Base-by-base conservation (phyloP, 129 eudicot genomes). In the Calendula officinalis region DNA sequence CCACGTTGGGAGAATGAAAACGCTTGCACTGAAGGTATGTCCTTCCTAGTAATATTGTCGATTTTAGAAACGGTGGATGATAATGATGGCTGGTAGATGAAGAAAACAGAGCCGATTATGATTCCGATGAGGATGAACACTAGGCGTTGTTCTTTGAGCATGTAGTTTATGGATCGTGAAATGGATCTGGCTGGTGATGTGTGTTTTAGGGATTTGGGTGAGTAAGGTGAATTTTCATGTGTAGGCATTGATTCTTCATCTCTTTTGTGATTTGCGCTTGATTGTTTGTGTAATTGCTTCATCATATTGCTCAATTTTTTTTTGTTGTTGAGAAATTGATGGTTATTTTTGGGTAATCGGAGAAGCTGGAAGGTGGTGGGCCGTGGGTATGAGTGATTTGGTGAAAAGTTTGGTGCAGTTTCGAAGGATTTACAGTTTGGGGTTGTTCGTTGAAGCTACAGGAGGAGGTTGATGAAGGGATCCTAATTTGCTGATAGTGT, bases 201-300 rank as follows among this genome's bases (percentile, higher is more conserved):
- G 69, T 82, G 83, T 62, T 89, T 89, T 4, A 73, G 70, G 77
- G 87, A 22, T 67, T 89, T 88, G 17, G 96, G 87, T 6, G 85
- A 80, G 75, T 82, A 85, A 2, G 77, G 69, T 1, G 80, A 67
- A 34, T 75, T 68, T 46, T 66, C 56, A 10, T 66, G 60, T 54
- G 66, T 14, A 14, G 86, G 76, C 55, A 77, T 76, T 16, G 11
- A 35, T 5, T 87, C 91, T 61, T 83, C 85, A 50, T 87, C 91
- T 30, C 78, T 32, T 5, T 67, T 33, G 48, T 73, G 68, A 30
- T 62, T 47, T 30, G 74, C 14, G 59, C 69, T 61, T 7, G 78
- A 12, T 66, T 85, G 90, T 73, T 85, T 89, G 83, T 89, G 90
- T 65, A 89, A 56, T 70, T 88, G 92, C 69, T 84, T 88, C 86